Base-by-base conservation (phyloP, 257 asterid species). In the Przewalskia tangutica region DNA sequence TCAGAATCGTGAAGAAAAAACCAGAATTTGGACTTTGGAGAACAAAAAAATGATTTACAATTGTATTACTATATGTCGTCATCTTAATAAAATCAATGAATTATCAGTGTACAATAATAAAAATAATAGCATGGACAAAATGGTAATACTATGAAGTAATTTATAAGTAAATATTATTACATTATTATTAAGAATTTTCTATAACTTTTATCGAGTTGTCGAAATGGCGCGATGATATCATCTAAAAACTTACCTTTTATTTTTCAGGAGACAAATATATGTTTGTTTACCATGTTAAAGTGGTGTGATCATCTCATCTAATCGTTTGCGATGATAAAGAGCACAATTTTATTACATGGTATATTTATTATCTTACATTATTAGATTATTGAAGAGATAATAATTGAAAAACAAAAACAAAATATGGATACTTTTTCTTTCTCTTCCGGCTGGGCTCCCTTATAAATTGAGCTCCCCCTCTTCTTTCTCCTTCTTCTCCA, bases 401-500 rank as follows among this genome's bases (percentile, higher is more conserved):
- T 32, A 12, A 34, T 34, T 20, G 17, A 80, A 83, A 54, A 76
- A 81, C 50, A 56, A 58, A 75, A 83, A 46, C 81, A 81, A 73
- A 82, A 60, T 79, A 32, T 84, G 85, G 84, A 86, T 84, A 82
- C 77, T 84, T 86, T 84, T 89, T 79, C 75, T 87, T 86, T 82
- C 38, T 77, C 84, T 81, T 80, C 62, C 58, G 62, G 62, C 40
- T 82, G 90, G 89, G 87, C 34, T 90, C 89, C 87, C 87, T 20
- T 84, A 75, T 27, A 83, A 86, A 48, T 82, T 79, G 55, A 14
- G n/a, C 77, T 83, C 63, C 14, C 10, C 62, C 5, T 10, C 5
- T 5, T 55, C 46, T 89, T 76, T 78, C 89, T 83, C 70, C 86
- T 86, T 81, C 89, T 87, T 90, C 85, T 89, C 91, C 81, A 44